phyloP scores from a whole-genome alignment of 1,284 basidiomycete genomes.

The Coniferiporia sulphurascens region DNA sequence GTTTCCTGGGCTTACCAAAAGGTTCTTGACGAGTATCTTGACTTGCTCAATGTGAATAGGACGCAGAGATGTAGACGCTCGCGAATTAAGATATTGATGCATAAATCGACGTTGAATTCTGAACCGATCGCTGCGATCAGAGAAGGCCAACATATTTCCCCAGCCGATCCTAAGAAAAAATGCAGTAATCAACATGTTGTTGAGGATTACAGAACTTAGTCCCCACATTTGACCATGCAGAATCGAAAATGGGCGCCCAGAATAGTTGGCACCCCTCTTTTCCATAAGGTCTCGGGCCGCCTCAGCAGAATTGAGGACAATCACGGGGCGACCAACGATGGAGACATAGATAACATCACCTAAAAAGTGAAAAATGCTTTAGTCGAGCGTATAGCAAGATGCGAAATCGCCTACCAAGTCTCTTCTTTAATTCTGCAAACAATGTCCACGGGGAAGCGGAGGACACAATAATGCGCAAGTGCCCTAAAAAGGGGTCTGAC shows the following conservation, averaged over 20 bases:
- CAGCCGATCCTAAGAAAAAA: constrained; percentile 24
- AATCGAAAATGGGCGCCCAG: constrained; percentile 30
- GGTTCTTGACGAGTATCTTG: constrained; percentile 26
- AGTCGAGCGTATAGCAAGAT: neutral
- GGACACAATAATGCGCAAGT: constrained; percentile 28
- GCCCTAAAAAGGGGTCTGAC: constrained; percentile 30
- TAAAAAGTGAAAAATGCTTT: constrained; percentile 15
- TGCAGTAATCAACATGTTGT: neutral
- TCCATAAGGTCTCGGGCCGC: constrained; percentile 33
- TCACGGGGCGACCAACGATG: constrained; percentile 28
- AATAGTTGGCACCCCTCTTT: constrained; percentile 32
- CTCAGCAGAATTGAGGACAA: constrained; percentile 31
- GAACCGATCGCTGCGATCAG: constrained; percentile 32
- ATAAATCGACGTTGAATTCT: constrained; percentile 33
- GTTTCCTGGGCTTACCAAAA: constrained; percentile 27
- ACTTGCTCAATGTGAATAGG: constrained; percentile 30
- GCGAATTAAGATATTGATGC: constrained; percentile 27
- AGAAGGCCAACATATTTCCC: constrained; percentile 30
- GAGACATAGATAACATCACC: constrained; percentile 13
- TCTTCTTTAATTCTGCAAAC: constrained; percentile 31
- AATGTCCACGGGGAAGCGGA: constrained; percentile 26
- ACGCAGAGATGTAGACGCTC: constrained; percentile 25
- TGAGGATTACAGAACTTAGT: neutral
- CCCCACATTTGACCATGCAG: constrained; percentile 30
- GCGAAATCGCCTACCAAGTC: constrained; percentile 24